These are phyloP conservation scores for Aspergillus saccharolyticus DNA, from an alignment of 495 filamentous ascomycete species.

Conservation along the genomic window DNA sequence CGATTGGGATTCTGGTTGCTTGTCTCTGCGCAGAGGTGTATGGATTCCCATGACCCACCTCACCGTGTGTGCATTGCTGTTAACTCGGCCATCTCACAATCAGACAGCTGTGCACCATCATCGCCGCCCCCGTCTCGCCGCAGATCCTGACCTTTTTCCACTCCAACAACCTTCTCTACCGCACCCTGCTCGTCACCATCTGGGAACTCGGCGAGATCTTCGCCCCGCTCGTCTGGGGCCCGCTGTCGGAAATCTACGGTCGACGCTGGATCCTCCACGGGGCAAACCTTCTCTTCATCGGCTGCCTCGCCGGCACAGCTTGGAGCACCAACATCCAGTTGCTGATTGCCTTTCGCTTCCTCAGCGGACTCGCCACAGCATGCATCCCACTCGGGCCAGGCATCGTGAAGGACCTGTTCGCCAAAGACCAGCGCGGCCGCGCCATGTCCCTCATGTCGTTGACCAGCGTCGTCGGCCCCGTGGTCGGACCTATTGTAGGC, in stretches of 20 bases:
- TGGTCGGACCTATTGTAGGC: background rate
- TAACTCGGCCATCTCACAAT: too few relatives aligned
- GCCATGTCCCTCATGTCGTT: background rate
- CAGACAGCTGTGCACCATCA: conserved; percentile 6
- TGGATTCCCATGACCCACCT: background rate
- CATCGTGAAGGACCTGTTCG: background rate
- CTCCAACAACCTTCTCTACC: conserved; percentile 4
- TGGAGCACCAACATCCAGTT: background rate
- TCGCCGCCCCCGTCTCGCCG: conserved; percentile 4
- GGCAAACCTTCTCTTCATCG: background rate
- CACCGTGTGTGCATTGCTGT: background rate
- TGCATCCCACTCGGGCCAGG: background rate
- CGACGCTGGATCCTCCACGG: background rate
- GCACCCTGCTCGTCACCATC: conserved; percentile 5
- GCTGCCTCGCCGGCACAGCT: background rate
- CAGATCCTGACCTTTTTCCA: conserved; percentile 1
- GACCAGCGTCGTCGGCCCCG: background rate
- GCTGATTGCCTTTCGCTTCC: background rate
- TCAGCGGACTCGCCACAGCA: background rate
- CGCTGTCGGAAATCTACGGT: background rate
- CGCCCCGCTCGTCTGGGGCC: background rate
- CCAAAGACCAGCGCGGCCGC: background rate
- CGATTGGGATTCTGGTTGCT: background rate
- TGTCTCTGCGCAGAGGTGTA: background rate
- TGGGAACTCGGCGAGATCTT: conserved; percentile 5